Conservation (phyloP, 768 basidiomycete genomes). For the Rhizopogon roseolus region DNA sequence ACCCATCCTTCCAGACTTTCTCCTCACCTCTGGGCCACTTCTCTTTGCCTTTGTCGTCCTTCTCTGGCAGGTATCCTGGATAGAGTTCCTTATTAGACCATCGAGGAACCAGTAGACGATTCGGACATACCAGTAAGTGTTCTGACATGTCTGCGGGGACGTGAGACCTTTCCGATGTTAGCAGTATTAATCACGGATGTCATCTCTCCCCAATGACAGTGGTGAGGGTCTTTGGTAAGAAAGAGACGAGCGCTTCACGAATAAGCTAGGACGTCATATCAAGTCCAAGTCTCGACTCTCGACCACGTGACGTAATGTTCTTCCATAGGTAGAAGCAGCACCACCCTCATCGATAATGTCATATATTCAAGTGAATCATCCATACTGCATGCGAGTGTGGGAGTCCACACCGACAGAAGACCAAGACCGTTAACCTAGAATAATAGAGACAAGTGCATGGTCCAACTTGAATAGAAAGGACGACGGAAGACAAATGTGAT, state of each 20-base stretch:
- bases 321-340: too few species aligned
- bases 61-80: constrained; percentile 74
- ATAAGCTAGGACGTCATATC: background rate
- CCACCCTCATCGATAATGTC: too few species aligned
- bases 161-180: constrained; percentile 54
- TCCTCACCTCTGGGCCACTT: constrained; percentile 85
- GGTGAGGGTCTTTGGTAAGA: background rate
- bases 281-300: background rate
- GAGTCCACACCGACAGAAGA: too few species aligned
- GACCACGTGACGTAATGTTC: too few species aligned
- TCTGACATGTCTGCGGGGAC: constrained; percentile 59
- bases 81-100: constrained; percentile 1
- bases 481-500: too few species aligned
- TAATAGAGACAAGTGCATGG: too few species aligned
- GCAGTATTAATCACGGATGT: constrained; percentile 63
- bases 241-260: background rate
- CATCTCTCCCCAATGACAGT: constrained; percentile 30
- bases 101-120: background rate
- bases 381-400: too few species aligned
- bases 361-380: too few species aligned
- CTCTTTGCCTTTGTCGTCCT: constrained; percentile 71
- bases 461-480: too few species aligned
- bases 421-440: too few species aligned
- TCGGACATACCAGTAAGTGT: constrained; percentile 51
- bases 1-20: constrained; percentile 61